Evolutionary conservation across 1,139 yeast genomes (phyloP), one percentile per base, ranked within the genome.

Genomic region (Blastobotrys petasosporus): DNA sequence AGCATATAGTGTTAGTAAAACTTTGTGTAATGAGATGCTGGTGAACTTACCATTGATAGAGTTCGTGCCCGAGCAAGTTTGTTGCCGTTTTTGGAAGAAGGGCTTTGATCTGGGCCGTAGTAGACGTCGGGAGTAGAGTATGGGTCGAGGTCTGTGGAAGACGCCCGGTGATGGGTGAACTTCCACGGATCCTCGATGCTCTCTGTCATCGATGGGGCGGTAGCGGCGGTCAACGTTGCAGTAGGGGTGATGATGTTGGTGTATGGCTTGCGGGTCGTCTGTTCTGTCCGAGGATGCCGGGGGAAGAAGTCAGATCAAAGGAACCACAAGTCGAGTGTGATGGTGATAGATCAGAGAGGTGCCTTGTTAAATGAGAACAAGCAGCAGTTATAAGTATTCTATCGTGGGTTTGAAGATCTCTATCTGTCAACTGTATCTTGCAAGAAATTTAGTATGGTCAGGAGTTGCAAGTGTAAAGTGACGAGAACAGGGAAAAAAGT

Each of bases 61-160:
- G 63, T 56, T 33, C 64, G 48, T 10, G 63, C 53, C 13, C 62
- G 51, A 8, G 52, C 51, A n/a, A 55, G 47, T 20, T 50, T 48
- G 39, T 44, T 20, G 16, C 53, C 49, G 46, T 61, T 66, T 11
- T 64, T 61, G 34, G 53, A 49, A n/a, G 75, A 63, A 2, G 83
- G 82, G 54, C 79, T 79, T 2, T 80, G 77, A 15, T 64, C 66
- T 1, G 83, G 80, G 3, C 88, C 86, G 61, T 85, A 85, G 60
- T 85, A 85, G 29, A 74, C 70, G 48, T 84, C 92, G 0, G 94
- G 77, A 12, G 69, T 67, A 13, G 82, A 82, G 54, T 71, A 81
- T 0, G 94, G 94, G 60, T 80, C 84, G 38, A 68, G 31, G 13
- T 43, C 49, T 6, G 30, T 7, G 3, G 49, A 46, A 16, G 45